Base-by-base conservation (phyloP, 1,284 basidiomycete genomes). In the Rhodotorula sp. region DNA sequence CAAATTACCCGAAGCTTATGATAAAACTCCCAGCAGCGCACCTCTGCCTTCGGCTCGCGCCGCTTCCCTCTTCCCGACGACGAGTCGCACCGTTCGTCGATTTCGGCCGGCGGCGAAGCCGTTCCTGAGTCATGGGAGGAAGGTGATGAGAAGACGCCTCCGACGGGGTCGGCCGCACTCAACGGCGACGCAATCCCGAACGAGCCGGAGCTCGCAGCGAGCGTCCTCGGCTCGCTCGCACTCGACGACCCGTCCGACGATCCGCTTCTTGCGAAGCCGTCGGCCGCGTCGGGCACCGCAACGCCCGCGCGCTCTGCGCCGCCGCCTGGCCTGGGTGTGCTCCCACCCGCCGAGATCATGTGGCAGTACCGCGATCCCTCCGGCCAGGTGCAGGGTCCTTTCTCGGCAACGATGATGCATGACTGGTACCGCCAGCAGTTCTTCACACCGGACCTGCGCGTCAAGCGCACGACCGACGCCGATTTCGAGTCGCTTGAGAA, bases 351-450 rank as follows among this genome's bases (percentile, higher is more conserved):
- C 46, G 68, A 68, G 32, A 60, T 61, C 32, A 61, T 75, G 62
- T 79, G 78, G 78, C 77, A 77, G 60, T 79, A 79, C 69, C 71
- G 75, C 36, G 78, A 79, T 64, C 77, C 78, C 25, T 69, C 67
- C 12, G 78, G 78, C 7, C 64, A 70, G 50, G 54, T 79, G 8
- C 77, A 79, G 51, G 93, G 94, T 64, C 96, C 96, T 3, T 99
- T 98, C 85, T 86, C 87, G 55, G 93, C 91, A 37, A 87, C 90
- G 73, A 81, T 91, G 71, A 98, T 99, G 96, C 94, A 98, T 83
- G 92, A 92, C 78, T 98, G 96, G 96, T 91, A 89, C 81, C 88
- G 92, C 67, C 91, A 91, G 79, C 90, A 90, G 25, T 99, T 97
- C 84, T 97, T 99, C 81, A 85, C 87, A 21, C 39, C 54, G 46